Base-by-base conservation (phyloP, 768 basidiomycete genomes). In the Russula sp. region DNA sequence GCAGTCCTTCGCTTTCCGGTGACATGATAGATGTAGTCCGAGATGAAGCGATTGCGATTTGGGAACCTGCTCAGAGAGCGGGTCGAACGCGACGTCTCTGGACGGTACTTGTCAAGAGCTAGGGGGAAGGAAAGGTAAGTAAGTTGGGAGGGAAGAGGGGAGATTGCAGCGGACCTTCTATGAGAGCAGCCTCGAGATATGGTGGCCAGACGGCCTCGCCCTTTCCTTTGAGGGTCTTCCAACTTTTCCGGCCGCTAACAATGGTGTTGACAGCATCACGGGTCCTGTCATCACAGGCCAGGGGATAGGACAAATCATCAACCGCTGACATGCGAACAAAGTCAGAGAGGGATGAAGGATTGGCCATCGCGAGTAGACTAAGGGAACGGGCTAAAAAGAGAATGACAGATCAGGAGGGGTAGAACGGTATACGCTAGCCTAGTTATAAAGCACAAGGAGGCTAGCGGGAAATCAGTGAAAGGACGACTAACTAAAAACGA, bases 181-280 rank as follows among this genome's bases (percentile, higher is more conserved):
- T 80, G 67, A 91, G 77, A 45, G 86, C 86, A 34, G 85, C 87
- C 76, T 91, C 89, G 55, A 91, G 82, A 68, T 86, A 82, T 11
- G 85, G 87, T 57, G 89, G 89, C 89, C 89, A 90, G 22, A 91
- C 88, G 10, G 86, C 80, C 71, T 90, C 88, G 35, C 84, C 82
- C 65, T 73, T 75, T 50, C 86, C 88, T 71, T 82, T 82, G 32
- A 86, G 73, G 0, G 85, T 88, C 71, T 89, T 88, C 86, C 87
- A 90, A 70, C 81, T 85, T 73, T 88, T 89, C 66, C 88, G 82
- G 48, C 81, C 81, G 64, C 79, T 82, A 66, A 87, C 81, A 64
- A 89, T 84, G 53, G 82, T 82, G 70, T 84, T 78, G 72, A 88
- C 81, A 65, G 86, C 85, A 62, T 86, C 84, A 54, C 73, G 65